These are phyloP conservation scores for Fusarium chuoi DNA, from an alignment of 2,329 filamentous ascomycete genomes.

Conservation along the genomic window DNA sequence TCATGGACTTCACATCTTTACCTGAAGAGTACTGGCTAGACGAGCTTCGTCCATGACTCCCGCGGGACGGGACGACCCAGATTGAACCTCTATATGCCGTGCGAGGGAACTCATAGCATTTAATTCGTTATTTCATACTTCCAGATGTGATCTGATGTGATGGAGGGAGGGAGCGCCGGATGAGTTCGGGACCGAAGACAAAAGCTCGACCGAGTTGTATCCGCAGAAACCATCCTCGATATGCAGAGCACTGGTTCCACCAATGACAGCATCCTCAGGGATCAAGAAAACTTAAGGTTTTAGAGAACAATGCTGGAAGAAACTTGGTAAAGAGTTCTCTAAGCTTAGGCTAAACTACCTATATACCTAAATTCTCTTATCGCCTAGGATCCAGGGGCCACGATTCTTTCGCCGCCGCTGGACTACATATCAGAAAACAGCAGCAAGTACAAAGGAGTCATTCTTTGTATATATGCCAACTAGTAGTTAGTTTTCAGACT, in stretches of 20 bases:
- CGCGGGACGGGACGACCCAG: too few species aligned
- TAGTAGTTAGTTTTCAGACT: rapidly evolving
- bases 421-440: neutral
- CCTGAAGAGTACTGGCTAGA: neutral
- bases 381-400: neutral
- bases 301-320: neutral
- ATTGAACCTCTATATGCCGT: neutral
- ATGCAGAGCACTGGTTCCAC: neutral
- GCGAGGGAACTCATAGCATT: neutral
- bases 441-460: too few species aligned
- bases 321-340: rapidly evolving
- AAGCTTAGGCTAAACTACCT: neutral
- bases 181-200: neutral
- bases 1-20: neutral
- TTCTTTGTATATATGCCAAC: too few species aligned
- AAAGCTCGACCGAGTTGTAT: neutral
- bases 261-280: neutral
- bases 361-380: rapidly evolving
- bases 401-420: too few species aligned
- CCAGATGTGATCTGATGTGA: neutral
- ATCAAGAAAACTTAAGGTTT: neutral
- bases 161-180: neutral
- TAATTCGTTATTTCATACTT: neutral
- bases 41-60: neutral
- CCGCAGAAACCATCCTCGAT: neutral